Evolutionary conservation across 1,139 yeast species (phyloP), one percentile per base, ranked within the genome.

Genomic region (Blastobotrys arbuscula): DNA sequence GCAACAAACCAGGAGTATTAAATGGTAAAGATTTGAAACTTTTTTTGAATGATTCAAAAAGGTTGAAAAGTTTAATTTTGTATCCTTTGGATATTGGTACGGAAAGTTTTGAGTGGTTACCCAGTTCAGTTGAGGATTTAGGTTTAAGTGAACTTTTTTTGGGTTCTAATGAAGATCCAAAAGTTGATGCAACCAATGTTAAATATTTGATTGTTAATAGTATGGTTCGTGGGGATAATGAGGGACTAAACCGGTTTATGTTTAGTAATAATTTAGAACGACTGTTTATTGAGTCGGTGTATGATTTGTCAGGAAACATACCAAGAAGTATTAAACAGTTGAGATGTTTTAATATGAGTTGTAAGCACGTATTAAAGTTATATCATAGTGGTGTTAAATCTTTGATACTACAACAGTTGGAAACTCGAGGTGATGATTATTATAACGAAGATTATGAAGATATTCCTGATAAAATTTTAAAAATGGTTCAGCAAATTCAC

Each of bases 151-250:
- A 28, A 28, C 5, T 28, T 28, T 45, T 39, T 20, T 38, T 33
- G 6, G 18, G 44, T 19, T 10, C 6, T 1, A 7, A 13, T 9
- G 35, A 30, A 7, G 35, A n/a, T 9, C 41, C 41, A 15, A 15
- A 19, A 7, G 13, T 43, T 13, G 44, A 39, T 13, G 15, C 21
- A 13, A 9, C 43, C 4, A 21, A 39, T 33, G 34, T 45, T 2
- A 20, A 26, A n/a, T 45, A 45, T 19, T 23, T 45, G 9, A 39
- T 45, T 38, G 34, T 23, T 13, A 39, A 45, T 21, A 23, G 35
- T 21, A 19, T 39, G 26, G n/a, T 34, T 2, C 4, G 13, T 28
- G 48, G 47, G 2, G 8, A 23, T 13, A 19, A 39, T 2, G 24
- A 39, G 20, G 16, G 20, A 21, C 19, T 41, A n/a, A 19, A 24